Evolutionary conservation across 2,329 filamentous ascomycete genomes (phyloP).

Genomic region (Sodiomyces alkalinus): DNA sequence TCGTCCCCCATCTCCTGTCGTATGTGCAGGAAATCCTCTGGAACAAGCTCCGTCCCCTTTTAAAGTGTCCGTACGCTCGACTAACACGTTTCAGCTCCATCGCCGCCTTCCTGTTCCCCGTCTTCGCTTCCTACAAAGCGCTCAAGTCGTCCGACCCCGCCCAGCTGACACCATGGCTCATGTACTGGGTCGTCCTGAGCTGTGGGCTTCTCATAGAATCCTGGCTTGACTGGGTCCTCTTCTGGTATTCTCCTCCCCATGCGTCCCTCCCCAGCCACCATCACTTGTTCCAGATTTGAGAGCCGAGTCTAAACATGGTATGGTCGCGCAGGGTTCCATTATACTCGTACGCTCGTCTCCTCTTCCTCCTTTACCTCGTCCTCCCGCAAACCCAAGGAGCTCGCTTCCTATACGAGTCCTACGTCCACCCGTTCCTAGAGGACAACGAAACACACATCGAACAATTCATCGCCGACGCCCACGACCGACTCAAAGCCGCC

Average conservation of each 20-base stretch:
- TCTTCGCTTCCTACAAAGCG: conserved; percentile 96
- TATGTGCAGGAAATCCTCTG: conserved; percentile 28
- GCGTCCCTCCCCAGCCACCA: neutral
- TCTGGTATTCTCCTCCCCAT: conserved; percentile 39
- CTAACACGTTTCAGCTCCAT: conserved; percentile 44
- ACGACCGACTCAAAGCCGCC: conserved; percentile 62
- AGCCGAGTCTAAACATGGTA: neutral
- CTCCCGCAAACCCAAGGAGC: conserved; percentile 96
- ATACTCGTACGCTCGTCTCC: conserved; percentile 79
- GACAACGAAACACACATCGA: conserved; percentile 85
- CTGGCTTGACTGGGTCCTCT: conserved; percentile 74
- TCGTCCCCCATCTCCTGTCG: conserved; percentile 65
- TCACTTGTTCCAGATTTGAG: no score
- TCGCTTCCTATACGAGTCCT: conserved; percentile 66
- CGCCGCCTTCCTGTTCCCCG: conserved; percentile 81
- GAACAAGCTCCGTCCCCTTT: neutral
- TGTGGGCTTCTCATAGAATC: conserved; percentile 71
- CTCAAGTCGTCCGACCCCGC: conserved; percentile 83
- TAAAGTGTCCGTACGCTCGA: neutral
- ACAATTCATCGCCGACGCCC: conserved; percentile 66
- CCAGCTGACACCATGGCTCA: conserved; percentile 89
- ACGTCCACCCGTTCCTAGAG: conserved; percentile 76
- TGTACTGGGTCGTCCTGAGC: conserved; percentile 95
- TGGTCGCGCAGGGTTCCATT: conserved; percentile 60
- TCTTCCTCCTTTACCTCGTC: conserved; percentile 84